Conservation (phyloP, 2,329 filamentous ascomycete species). For the Aspergillus pseudotamarii region DNA sequence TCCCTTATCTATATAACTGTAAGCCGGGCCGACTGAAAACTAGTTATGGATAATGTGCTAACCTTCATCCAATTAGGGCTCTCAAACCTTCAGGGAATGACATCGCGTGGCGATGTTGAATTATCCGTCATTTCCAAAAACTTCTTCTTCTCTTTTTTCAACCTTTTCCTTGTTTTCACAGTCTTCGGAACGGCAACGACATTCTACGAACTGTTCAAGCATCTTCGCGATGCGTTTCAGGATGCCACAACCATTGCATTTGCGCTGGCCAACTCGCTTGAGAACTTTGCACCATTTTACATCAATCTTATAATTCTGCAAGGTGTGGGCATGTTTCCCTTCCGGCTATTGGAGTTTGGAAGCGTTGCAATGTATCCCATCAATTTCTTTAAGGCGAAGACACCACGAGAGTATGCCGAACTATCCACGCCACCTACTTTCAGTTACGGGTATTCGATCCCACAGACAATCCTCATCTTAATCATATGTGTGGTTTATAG, state of each 20-base stretch:
- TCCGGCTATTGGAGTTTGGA: slow-evolving; percentile 87
- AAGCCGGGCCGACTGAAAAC: slow-evolving; percentile 29
- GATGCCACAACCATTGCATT: slow-evolving; percentile 79
- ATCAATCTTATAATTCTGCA: slow-evolving; percentile 93
- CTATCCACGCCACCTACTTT: slow-evolving; percentile 82
- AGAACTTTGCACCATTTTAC: slow-evolving; percentile 79
- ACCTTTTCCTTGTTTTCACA: slow-evolving; percentile 94
- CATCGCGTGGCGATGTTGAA: slow-evolving; percentile 91
- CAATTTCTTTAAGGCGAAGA: slow-evolving; percentile 75
- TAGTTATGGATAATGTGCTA: slow-evolving; percentile 5
- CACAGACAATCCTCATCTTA: slow-evolving; percentile 88
- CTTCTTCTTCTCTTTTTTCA: slow-evolving; percentile 99
- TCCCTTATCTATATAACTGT: slow-evolving; percentile 94
- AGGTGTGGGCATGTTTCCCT: slow-evolving; percentile 88
- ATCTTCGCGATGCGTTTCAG: slow-evolving; percentile 71
- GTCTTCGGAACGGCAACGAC: slow-evolving; percentile 78
- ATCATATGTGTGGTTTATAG: slow-evolving; percentile 96
- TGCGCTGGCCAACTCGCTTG: slow-evolving; percentile 74
- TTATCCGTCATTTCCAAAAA: slow-evolving; percentile 96
- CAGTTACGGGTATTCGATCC: slow-evolving; percentile 94
- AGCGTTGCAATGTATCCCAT: slow-evolving; percentile 82
- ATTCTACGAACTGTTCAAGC: slow-evolving; percentile 66
- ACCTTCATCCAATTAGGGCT: slow-evolving; percentile 54
- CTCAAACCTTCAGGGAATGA: slow-evolving; percentile 88
- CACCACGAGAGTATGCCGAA: slow-evolving; percentile 85